Conservation (phyloP, 228 moss, liverwort and hornwort species). For the Sphagnum fallax region DNA sequence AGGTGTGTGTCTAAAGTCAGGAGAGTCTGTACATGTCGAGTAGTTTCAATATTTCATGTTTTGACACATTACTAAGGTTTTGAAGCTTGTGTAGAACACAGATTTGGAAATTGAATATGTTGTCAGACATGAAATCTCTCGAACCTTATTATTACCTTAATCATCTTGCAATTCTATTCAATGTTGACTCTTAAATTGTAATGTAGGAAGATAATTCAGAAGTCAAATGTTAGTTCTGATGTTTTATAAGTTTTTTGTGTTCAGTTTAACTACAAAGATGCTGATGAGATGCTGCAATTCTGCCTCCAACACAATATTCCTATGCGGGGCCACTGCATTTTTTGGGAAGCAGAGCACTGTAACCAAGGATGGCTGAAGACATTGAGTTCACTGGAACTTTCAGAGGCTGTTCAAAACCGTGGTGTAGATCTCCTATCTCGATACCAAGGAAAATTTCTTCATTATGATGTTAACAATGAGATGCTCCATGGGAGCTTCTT, state of each 20-base stretch:
- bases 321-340: constrained; percentile 82
- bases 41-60: too few relatives aligned
- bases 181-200: too few relatives aligned
- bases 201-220: too few relatives aligned
- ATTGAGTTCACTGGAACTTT: constrained; percentile 26
- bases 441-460: constrained; percentile 66
- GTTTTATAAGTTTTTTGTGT: background rate
- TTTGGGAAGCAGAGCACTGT: constrained; percentile 78
- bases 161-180: too few relatives aligned
- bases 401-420: constrained; percentile 55
- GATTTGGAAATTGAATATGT: too few relatives aligned
- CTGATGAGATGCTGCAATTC: constrained; percentile 67
- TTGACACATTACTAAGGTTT: too few relatives aligned
- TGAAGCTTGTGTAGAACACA: too few relatives aligned
- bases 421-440: constrained; percentile 54
- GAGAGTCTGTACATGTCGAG: too few relatives aligned
- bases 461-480: constrained; percentile 92
- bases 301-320: constrained; percentile 55
- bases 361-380: constrained; percentile 77
- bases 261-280: constrained; percentile 57
- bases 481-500: constrained; percentile 91
- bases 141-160: too few relatives aligned
- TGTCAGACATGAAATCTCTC: too few relatives aligned
- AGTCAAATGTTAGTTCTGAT: too few relatives aligned
- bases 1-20: too few relatives aligned